Conservation (phyloP, 1,284 basidiomycete genomes). For the Rhodotorula glutinis region DNA sequence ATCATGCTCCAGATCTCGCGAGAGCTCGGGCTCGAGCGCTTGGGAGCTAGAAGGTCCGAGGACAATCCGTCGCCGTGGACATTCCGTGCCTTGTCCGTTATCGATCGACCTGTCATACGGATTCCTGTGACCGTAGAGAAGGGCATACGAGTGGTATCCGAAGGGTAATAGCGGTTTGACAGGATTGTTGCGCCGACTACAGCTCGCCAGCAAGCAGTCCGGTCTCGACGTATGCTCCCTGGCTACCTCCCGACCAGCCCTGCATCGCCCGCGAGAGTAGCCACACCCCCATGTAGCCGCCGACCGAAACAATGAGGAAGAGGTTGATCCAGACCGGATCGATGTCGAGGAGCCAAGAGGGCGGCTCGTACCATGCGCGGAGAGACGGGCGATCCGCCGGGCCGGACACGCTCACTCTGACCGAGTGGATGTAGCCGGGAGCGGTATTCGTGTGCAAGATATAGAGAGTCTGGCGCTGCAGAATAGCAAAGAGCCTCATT, state of each 20-base stretch:
- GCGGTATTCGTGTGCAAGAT: slow-evolving; percentile 26
- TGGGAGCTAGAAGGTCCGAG: too few relatives aligned
- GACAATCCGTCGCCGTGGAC: too few relatives aligned
- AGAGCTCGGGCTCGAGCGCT: too few relatives aligned
- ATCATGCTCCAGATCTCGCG: too few relatives aligned
- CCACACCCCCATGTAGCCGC: slow-evolving; percentile 7
- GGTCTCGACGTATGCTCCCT: not conserved
- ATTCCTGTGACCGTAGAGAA: too few relatives aligned
- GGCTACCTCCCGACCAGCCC: not conserved
- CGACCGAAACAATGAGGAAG: slow-evolving; percentile 5
- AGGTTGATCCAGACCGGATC: slow-evolving; percentile 18
- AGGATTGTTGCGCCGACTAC: too few relatives aligned
- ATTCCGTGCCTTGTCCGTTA: too few relatives aligned
- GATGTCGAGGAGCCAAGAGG: slow-evolving; percentile 8
- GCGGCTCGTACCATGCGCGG: slow-evolving; percentile 21
- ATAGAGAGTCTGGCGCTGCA: slow-evolving; percentile 38
- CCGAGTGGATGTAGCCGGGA: slow-evolving; percentile 34
- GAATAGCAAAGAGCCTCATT: too few relatives aligned
- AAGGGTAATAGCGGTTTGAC: too few relatives aligned
- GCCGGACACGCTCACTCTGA: slow-evolving; percentile 18
- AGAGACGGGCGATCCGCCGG: slow-evolving; percentile 16
- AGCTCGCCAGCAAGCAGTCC: slow-evolving; percentile 1
- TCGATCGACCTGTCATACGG: too few relatives aligned
- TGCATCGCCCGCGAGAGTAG: not conserved
- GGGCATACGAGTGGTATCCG: too few relatives aligned